A percentile compares a stretch with the other conserved stretches of the same genome.
Evolutionary conservation across 1,139 yeast species (phyloP).

Genomic region (Candida tropicalis): DNA sequence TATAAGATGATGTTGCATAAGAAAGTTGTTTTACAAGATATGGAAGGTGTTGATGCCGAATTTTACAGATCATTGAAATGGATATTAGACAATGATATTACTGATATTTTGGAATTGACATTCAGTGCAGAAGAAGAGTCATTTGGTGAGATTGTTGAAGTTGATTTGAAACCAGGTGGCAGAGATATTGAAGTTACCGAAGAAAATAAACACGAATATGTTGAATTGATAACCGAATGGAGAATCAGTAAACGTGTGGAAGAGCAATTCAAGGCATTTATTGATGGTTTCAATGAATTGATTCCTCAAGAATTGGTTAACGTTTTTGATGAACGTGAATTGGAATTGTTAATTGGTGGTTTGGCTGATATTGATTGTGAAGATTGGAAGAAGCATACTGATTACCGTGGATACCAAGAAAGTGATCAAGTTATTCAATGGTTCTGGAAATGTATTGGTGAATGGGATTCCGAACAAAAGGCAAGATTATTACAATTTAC

Average conservation of each 20-base stretch:
- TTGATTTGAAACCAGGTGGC: slow-evolving; percentile 90
- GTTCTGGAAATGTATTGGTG: slow-evolving; percentile 95
- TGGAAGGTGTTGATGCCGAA: slow-evolving; percentile 99
- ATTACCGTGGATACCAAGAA: slow-evolving; percentile 96
- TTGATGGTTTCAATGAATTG: slow-evolving; percentile 95
- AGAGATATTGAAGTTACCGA: slow-evolving; percentile 79
- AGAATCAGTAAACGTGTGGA: slow-evolving; percentile 90
- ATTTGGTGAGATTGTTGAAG: slow-evolving; percentile 89
- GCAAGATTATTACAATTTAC: slow-evolving; percentile 95
- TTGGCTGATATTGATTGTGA: slow-evolving; percentile 96
- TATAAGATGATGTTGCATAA: slow-evolving; percentile 97
- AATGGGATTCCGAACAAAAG: slow-evolving; percentile 96
- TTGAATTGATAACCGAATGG: slow-evolving; percentile 95
- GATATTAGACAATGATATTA: slow-evolving; percentile 93
- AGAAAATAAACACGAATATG: slow-evolving; percentile 85
- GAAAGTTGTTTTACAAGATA: slow-evolving; percentile 91
- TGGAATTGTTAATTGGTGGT: slow-evolving; percentile 96
- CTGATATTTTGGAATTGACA: slow-evolving; percentile 78
- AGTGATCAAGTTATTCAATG: slow-evolving; percentile 95
- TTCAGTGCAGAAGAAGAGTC: slow-evolving; percentile 95
- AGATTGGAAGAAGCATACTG: slow-evolving; percentile 99
- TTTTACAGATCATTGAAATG: slow-evolving; percentile 92
- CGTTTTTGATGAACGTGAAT: slow-evolving; percentile 96
- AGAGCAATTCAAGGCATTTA: slow-evolving; percentile 93
- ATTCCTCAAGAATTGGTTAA: slow-evolving; percentile 96